Evolutionary conservation across 805 yeast species (phyloP).

Genomic region (Saturnispora silvae): DNA sequence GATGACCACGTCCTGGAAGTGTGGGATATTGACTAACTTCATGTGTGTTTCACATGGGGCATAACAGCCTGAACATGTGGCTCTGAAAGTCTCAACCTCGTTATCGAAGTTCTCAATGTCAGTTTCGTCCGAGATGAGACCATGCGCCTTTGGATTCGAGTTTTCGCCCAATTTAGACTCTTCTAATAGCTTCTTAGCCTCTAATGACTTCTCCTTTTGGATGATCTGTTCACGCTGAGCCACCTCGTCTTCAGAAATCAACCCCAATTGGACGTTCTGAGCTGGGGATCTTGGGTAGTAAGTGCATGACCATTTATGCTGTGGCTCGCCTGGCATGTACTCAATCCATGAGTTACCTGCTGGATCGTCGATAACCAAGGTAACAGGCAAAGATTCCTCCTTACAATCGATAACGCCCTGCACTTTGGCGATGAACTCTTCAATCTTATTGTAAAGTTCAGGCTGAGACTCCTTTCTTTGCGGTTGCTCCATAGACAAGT

Average conservation of each 20-base stretch:
- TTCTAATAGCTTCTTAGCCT: slow-evolving; percentile 12
- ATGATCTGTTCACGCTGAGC: slow-evolving; percentile 37
- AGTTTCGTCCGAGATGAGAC: slow-evolving; percentile 58
- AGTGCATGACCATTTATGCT: slow-evolving; percentile 80
- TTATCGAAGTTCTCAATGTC: slow-evolving; percentile 74
- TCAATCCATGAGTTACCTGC: slow-evolving; percentile 97
- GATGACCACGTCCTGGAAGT: slow-evolving; percentile 91
- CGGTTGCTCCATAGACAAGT: slow-evolving; percentile 71
- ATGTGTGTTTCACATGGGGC: slow-evolving; percentile 82
- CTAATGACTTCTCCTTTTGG: slow-evolving; percentile 10
- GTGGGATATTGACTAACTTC: slow-evolving; percentile 95
- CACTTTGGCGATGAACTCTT: slow-evolving; percentile 53
- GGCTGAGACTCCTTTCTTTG: slow-evolving; percentile 68
- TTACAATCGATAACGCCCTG: slow-evolving; percentile 53
- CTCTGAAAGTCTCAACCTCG: slow-evolving; percentile 88
- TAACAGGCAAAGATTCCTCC: slow-evolving; percentile 60
- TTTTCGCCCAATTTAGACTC: slow-evolving; percentile 17
- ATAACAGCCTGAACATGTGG: slow-evolving; percentile 86
- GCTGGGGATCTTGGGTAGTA: slow-evolving; percentile 80
- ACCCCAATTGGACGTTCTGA: slow-evolving; percentile 77
- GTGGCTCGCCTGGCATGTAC: slow-evolving; percentile 73
- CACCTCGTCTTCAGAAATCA: slow-evolving; percentile 59
- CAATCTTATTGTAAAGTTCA: slow-evolving; percentile 65
- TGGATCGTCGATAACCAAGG: slow-evolving; percentile 80
- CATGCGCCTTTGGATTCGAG: slow-evolving; percentile 35